Percentiles rank a stretch among this genome's conserved stretches.
Evolutionary conservation across 116 monocot genomes (phyloP).

Genomic region (Iris pallida): DNA sequence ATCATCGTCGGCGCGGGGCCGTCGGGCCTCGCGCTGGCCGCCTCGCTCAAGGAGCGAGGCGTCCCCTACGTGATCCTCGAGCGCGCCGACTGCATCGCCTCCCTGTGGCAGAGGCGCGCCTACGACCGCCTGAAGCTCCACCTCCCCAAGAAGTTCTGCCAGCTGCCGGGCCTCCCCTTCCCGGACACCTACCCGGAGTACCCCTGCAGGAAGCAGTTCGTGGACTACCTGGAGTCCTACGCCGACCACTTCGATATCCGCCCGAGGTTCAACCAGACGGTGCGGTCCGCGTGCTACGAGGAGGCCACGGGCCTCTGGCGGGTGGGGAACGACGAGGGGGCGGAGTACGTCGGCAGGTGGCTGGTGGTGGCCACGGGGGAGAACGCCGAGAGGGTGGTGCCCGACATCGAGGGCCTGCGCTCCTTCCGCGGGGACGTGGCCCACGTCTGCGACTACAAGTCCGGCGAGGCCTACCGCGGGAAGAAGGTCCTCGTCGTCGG

Average conservation of each 20-base stretch:
- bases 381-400: slow-evolving; percentile 64
- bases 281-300: slow-evolving; percentile 54
- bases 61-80: slow-evolving; percentile 77
- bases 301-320: slow-evolving; percentile 52
- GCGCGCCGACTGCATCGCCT: slow-evolving; percentile 73
- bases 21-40: slow-evolving; percentile 59
- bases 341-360: slow-evolving; percentile 72
- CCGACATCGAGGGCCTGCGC: slow-evolving; percentile 57
- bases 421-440: slow-evolving; percentile 36
- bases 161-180: slow-evolving; percentile 68
- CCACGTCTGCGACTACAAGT: slow-evolving; percentile 63
- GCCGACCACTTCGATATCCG: slow-evolving; percentile 41
- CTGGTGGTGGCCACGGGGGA: slow-evolving; percentile 90
- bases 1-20: slow-evolving; percentile 71
- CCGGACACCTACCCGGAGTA: slow-evolving; percentile 60
- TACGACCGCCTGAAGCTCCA: slow-evolving; percentile 75
- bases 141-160: slow-evolving; percentile 84
- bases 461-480: slow-evolving; percentile 55
- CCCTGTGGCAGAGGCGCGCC: slow-evolving; percentile 71
- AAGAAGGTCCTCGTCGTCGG: slow-evolving; percentile 82
- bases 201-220: slow-evolving; percentile 65
- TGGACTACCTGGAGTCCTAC: slow-evolving; percentile 69
- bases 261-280: slow-evolving; percentile 60
- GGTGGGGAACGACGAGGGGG: slow-evolving; percentile 29
- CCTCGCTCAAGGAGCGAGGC: slow-evolving; percentile 40